Evolutionary conservation across 306 rosid species (phyloP), one percentile per base, ranked within the genome.

Genomic region (Dryas octopetala): DNA sequence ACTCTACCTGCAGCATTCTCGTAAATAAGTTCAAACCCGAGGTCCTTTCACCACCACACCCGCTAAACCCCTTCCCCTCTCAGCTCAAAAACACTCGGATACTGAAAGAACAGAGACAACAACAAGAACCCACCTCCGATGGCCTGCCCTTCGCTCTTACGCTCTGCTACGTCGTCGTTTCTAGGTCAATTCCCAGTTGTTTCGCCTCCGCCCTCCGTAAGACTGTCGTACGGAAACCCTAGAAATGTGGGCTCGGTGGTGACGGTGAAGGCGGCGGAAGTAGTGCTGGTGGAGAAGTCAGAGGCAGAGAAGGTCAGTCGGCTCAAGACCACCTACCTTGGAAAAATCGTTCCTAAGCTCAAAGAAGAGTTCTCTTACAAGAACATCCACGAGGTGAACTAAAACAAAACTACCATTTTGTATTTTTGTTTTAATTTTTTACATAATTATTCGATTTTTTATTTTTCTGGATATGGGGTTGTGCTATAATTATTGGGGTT

Each of bases 351-450:
- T 49, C 99, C 96, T 23, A 51, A 86, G 85, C 99, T 95, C 68
- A 84, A 76, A 85, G 99, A 92, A 66, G 99, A 95, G 81, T 95
- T 95, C 80, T 86, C 91, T 32, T 95, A 95, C 84, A 53, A 65
- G 66, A 92, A 89, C 68, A 83, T 85, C 51, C 97, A 76, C 77
- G 81, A 92, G 96, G 97, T 95, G 51, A 28, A 10, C 9, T 23
- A 53, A 52, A 62, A 12, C 54, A 32, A 32, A 32, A 32, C 68
- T 16, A 4, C n/a, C 6, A 10, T 32, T 78, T 9, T 55, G 61
- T 5, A 6, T 11, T 13, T 44, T 74, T 68, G 44, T 7, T 65
- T 44, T 28, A 45, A 2, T 46, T 11, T 47, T 40, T n/a, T 9
- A 38, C 55, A 16, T 14, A 9, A 6, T 66, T 8, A 44, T 53